Base-by-base conservation (phyloP, 257 asterid species). In the Pogostemon cablin region DNA sequence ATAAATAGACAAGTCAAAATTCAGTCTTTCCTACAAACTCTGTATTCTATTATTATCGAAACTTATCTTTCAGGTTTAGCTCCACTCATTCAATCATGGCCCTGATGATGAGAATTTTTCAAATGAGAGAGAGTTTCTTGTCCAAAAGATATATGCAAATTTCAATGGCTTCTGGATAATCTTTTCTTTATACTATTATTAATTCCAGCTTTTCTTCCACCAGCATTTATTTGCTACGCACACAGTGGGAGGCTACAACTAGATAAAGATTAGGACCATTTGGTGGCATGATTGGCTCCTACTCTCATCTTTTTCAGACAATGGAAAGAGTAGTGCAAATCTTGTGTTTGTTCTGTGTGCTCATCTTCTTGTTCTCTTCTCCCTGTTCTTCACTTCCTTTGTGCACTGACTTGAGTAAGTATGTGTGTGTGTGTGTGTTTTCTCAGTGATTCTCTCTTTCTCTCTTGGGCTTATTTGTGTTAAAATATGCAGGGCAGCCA, bases 361-460 rank as follows among this genome's bases (percentile, higher is more conserved):
- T 93, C 67, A 67, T 88, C 59, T 58, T 84, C 73, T 72, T 76
- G 68, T 59, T 48, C 38, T 81, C 84, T 68, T 82, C 48, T 65
- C 89, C 76, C 57, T 83, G 86, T 79, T 76, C 83, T 73, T 64
- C 99, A 39, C 79, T 85, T 5, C 97, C 99, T 37, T 69, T 85
- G 58, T 93, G 99, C 68, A 83, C 87, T 7, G 77, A 87, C 85
- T 71, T 76, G 84, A 86, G 99, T 93, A 86, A 87, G 96, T 80
- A 42, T 61, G 57, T 61, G 63, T 48, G 68, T 58, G 75, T 64
- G 35, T 80, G 49, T 56, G 32, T 57, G 65, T 60, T 25, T 42
- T 40, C 25, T 68, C 3, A 6, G 47, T 54, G 72, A 48, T 70
- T 48, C 61, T 17, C 38, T 54, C 61, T 9, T 15, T 47, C n/a